phyloP scores from a whole-genome alignment of 2,329 filamentous ascomycete genomes.

The Ophiostoma pallidulum region DNA sequence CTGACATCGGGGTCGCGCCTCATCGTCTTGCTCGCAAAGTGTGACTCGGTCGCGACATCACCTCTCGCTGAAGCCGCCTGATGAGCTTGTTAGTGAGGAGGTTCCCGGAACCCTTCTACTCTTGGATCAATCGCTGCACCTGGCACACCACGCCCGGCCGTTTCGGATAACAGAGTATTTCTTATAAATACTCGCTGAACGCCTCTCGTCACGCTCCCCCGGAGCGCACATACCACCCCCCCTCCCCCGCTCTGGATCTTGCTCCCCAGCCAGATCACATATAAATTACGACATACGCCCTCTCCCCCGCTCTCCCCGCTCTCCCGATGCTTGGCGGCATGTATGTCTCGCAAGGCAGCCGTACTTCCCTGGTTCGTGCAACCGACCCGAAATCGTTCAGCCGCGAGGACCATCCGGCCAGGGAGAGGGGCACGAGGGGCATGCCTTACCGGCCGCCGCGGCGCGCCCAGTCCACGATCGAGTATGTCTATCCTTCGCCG shows the following conservation, averaged over 20 bases:
- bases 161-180: background rate
- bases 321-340: constrained; percentile 27
- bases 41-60: constrained; percentile 4
- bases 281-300: no score
- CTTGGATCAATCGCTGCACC: background rate
- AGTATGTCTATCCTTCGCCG: constrained; percentile 29
- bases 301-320: no score
- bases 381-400: constrained; percentile 23
- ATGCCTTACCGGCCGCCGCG: constrained; percentile 30
- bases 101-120: constrained; percentile 12
- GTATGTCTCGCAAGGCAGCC: constrained; percentile 17
- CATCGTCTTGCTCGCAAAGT: background rate
- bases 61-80: constrained; percentile 11
- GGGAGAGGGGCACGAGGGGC: constrained; percentile 28
- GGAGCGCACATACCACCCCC: no score
- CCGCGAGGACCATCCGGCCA: constrained; percentile 33
- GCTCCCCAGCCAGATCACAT: no score
- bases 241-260: no score
- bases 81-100: constrained; percentile 36
- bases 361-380: constrained; percentile 13
- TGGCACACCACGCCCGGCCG: constrained; percentile 1
- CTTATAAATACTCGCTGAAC: no score
- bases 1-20: background rate
- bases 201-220: no score
- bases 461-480: constrained; percentile 38